Percentiles rank a stretch among this genome's conserved stretches.
These are phyloP conservation scores for Tulasnella sp. DNA, from an alignment of 768 basidiomycete genomes.

Conservation along the genomic window DNA sequence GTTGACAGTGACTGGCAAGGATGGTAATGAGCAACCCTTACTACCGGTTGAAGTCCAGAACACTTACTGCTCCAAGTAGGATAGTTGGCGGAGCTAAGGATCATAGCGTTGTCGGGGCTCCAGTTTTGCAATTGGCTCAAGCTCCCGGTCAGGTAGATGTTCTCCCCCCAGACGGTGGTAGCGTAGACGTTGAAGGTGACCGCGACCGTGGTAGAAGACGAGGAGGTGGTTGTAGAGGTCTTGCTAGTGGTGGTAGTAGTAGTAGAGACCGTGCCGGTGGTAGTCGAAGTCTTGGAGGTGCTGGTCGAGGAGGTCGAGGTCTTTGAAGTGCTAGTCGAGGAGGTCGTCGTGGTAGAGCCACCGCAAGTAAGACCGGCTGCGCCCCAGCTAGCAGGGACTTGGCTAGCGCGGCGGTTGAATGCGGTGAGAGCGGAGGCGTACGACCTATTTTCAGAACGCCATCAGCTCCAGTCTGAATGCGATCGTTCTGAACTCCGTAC, in stretches of 20 bases:
- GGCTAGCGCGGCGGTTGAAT: constrained; percentile 44
- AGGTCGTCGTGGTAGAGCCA: constrained; percentile 34
- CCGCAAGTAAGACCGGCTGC: constrained; percentile 57
- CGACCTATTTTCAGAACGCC: neutral
- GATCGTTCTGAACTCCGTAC: neutral
- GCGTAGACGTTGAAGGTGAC: constrained; percentile 55
- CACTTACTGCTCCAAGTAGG: constrained; percentile 58
- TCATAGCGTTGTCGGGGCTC: no score
- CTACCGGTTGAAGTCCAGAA: neutral
- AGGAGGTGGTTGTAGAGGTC: no score
- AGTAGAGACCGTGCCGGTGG: no score
- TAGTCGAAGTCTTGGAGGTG: no score
- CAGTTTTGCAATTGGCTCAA: no score
- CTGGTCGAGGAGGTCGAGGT: no score
- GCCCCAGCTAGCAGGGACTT: constrained; percentile 48
- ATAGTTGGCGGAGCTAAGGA: constrained; percentile 42
- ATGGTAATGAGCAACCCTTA: neutral
- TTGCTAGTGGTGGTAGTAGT: neutral
- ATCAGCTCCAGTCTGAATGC: neutral
- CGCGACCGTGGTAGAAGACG: no score
- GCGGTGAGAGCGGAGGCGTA: constrained; percentile 21
- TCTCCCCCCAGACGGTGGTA: constrained; percentile 54
- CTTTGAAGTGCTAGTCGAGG: constrained; percentile 48
- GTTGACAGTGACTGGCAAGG: neutral
- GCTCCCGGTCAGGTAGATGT: constrained; percentile 54